phyloP scores from a whole-genome alignment of 1,284 basidiomycete genomes.

The Rugosomyces carneus region DNA sequence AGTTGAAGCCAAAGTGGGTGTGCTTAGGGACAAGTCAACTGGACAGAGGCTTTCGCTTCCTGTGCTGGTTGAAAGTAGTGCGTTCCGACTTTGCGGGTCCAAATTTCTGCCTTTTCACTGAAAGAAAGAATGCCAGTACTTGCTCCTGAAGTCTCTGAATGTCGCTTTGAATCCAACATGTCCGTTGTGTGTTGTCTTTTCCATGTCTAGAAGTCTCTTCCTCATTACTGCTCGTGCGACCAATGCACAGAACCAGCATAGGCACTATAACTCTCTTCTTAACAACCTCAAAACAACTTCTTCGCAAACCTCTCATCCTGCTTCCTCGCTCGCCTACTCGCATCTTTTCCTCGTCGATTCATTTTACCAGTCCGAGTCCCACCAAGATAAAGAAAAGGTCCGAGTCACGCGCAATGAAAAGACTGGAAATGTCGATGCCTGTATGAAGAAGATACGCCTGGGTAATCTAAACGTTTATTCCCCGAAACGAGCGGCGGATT shows the following conservation, averaged over 20 bases:
- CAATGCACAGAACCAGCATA: slow-evolving; percentile 69
- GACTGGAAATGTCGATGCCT: slow-evolving; percentile 57
- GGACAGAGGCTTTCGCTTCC: slow-evolving; percentile 65
- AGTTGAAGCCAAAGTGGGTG: slow-evolving; percentile 93
- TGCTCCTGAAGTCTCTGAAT: slow-evolving; percentile 45
- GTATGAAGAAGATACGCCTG: slow-evolving; percentile 76
- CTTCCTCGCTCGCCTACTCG: slow-evolving; percentile 65
- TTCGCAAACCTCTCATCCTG: slow-evolving; percentile 39
- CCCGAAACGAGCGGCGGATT: slow-evolving; percentile 83
- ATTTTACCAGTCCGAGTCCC: slow-evolving; percentile 58
- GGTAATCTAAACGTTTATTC: slow-evolving; percentile 86
- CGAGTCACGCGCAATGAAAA: slow-evolving; percentile 84
- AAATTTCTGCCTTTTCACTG: neutral
- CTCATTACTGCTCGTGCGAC: neutral
- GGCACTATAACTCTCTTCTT: slow-evolving; percentile 78
- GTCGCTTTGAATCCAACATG: slow-evolving; percentile 91
- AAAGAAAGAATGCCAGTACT: slow-evolving; percentile 36
- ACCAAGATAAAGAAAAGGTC: slow-evolving; percentile 56
- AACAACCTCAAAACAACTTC: slow-evolving; percentile 68
- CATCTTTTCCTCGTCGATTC: slow-evolving; percentile 81
- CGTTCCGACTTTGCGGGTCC: slow-evolving; percentile 27
- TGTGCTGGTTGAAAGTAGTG: slow-evolving; percentile 83
- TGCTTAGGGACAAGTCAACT: slow-evolving; percentile 57
- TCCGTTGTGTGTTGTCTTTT: slow-evolving; percentile 52
- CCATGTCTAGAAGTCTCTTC: slow-evolving; percentile 7